Evolutionary conservation across 202 grass and related monocot genomes (phyloP).

Genomic region (Cymbopogon flexuosus): DNA sequence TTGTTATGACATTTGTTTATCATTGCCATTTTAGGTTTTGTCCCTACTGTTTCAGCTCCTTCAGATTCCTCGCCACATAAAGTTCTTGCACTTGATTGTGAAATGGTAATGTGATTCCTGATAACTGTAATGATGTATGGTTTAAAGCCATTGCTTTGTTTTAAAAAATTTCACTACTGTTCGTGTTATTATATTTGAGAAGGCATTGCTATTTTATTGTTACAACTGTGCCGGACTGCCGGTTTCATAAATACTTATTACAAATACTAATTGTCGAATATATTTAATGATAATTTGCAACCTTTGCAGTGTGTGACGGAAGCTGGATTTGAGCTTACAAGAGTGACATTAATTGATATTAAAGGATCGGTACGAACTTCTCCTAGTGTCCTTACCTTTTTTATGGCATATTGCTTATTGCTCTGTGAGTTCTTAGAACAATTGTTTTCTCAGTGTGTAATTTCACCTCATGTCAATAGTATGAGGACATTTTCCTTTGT

Average conservation of each 20-base stretch:
- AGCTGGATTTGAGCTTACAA: slow-evolving; percentile 95
- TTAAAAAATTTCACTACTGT: background rate
- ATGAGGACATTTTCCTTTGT: background rate
- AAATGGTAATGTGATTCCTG: slow-evolving; percentile 57
- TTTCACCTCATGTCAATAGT: background rate
- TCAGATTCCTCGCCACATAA: slow-evolving; percentile 48
- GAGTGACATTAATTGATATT: slow-evolving; percentile 83
- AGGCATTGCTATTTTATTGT: background rate
- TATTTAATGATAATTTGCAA: slow-evolving; percentile 29
- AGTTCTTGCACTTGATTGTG: slow-evolving; percentile 96
- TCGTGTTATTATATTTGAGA: background rate
- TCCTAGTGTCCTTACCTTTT: slow-evolving; percentile 5
- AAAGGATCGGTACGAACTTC: slow-evolving; percentile 65
- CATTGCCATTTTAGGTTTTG: slow-evolving; percentile 53
- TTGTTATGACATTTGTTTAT: slow-evolving; percentile 7
- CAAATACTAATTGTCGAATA: slow-evolving; percentile 6
- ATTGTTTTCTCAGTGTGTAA: background rate
- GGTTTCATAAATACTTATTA: background rate
- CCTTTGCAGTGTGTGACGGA: slow-evolving; percentile 70
- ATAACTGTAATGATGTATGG: slow-evolving; percentile 16
- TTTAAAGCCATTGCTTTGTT: slow-evolving; percentile 12
- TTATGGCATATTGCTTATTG: background rate
- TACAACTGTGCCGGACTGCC: background rate
- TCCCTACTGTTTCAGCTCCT: slow-evolving; percentile 68
- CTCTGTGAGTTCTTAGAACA: background rate